Percentiles rank a stretch among this genome's conserved stretches.
Evolutionary conservation across 257 asterid genomes (phyloP).

Genomic region (Coffea canephora): DNA sequence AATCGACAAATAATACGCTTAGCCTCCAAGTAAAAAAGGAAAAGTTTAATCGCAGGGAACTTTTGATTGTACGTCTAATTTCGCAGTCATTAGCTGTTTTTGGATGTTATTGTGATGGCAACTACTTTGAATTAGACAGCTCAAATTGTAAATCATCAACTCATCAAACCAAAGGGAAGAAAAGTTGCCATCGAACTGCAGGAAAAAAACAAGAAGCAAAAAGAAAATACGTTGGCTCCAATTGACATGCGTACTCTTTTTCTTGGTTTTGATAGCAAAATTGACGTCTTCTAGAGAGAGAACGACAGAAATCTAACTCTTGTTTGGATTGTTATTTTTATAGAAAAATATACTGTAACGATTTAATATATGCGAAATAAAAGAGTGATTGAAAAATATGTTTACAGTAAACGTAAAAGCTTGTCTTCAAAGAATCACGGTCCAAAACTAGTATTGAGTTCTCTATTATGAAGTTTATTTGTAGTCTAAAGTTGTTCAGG

Average conservation of each 20-base stretch:
- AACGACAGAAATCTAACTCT: background rate
- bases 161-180: background rate
- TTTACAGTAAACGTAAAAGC: too few relatives aligned
- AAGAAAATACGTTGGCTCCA: background rate
- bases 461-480: too few relatives aligned
- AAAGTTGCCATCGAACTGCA: background rate
- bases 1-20: background rate
- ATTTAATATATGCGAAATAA: too few relatives aligned
- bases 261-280: background rate
- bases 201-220: too few relatives aligned
- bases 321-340: too few relatives aligned
- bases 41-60: too few relatives aligned
- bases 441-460: too few relatives aligned
- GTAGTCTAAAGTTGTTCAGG: background rate
- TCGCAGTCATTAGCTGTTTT: too few relatives aligned
- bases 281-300: background rate
- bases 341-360: too few relatives aligned
- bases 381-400: too few relatives aligned
- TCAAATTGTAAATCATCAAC: background rate
- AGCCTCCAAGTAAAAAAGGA: background rate
- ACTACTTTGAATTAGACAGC: background rate
- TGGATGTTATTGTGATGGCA: background rate
- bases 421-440: too few relatives aligned
- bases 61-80: too few relatives aligned
- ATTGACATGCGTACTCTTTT: background rate